A percentile compares a stretch with the other conserved stretches of the same genome.
Evolutionary conservation across 2,329 filamentous ascomycete species (phyloP).

Genomic region (Cytospora chrysosperma): DNA sequence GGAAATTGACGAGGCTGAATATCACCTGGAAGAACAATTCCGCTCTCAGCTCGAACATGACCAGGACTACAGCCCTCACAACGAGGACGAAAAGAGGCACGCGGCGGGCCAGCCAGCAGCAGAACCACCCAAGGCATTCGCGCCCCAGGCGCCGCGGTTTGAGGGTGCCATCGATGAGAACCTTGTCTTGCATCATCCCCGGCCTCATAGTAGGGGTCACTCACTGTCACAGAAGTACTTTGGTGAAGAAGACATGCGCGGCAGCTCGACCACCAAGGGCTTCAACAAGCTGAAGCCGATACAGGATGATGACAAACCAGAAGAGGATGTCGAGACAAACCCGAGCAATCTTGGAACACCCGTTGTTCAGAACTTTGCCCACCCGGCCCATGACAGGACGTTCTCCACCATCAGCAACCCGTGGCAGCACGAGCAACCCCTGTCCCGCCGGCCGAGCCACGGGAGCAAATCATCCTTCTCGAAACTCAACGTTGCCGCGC

Average conservation of each 20-base stretch:
- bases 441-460: conserved; percentile 53
- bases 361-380: conserved; percentile 45
- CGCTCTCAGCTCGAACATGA: conserved; percentile 75
- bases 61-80: conserved; percentile 68
- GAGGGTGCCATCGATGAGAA: conserved; percentile 53
- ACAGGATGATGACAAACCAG: conserved; percentile 49
- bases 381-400: conserved; percentile 51
- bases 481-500: conserved; percentile 83
- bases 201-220: conserved; percentile 71
- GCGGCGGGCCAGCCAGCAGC: conserved; percentile 31
- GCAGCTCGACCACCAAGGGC: conserved; percentile 38
- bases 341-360: conserved; percentile 71
- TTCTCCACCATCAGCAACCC: conserved; percentile 61
- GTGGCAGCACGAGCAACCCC: conserved; percentile 55
- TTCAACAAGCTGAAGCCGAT: conserved; percentile 40
- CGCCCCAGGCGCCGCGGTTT: conserved; percentile 48
- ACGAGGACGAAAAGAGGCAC: conserved; percentile 37
- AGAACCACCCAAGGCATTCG: conserved; percentile 49
- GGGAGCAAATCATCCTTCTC: conserved; percentile 69
- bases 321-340: conserved; percentile 70
- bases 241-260: conserved; percentile 51
- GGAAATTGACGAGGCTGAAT: conserved; percentile 82
- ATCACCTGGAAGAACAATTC: conserved; percentile 78
- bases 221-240: conserved; percentile 68
- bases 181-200: conserved; percentile 66